Evolutionary conservation across 768 basidiomycete species (phyloP), one percentile per base, ranked within the genome.

Genomic region (Pholiota molesta): DNA sequence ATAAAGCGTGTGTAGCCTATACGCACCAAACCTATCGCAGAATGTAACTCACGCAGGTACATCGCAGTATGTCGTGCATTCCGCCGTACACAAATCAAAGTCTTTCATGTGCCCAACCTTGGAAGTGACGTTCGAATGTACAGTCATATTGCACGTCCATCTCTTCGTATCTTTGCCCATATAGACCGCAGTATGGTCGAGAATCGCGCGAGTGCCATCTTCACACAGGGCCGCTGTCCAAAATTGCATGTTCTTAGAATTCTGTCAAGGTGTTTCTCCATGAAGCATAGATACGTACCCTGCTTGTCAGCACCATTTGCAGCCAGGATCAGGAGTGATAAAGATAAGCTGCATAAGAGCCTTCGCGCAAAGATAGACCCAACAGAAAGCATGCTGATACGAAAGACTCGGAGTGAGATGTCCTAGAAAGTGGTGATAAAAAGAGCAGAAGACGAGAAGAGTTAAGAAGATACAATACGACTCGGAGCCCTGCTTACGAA

Each of bases 41-140:
- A 52, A 11, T 2, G 11, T 8, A 35, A 45, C 54, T 23, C 51
- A 62, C 65, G 56, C 39, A 26, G 61, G 59, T n/a, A 60, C 42
- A 14, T 62, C 42, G 44, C 65, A 65, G n/a, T 65, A 65, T 10
- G 49, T 62, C 23, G 35, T 62, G 37, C 64, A 65, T 5, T 42
- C 55, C 21, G 61, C 61, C 13, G 54, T 42, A 33, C 61, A 62
- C 19, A 65, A 56, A 42, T 63, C 59, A n/a, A 61, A 63, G 37
- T 61, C 59, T 44, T 61, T 57, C 40, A 28, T 37, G 23, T 19
- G 55, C 9, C 35, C 14, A 1, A 17, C 14, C 53, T 49, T 37
- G 16, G 7, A 8, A 44, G 47, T 33, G n/a, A 19, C 35, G 26
- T 33, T 45, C 6, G 35, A 53, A 51, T 45, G 42, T 19, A 42